phyloP scores from a whole-genome alignment of 768 basidiomycete genomes.

The Inosperma sp. region DNA sequence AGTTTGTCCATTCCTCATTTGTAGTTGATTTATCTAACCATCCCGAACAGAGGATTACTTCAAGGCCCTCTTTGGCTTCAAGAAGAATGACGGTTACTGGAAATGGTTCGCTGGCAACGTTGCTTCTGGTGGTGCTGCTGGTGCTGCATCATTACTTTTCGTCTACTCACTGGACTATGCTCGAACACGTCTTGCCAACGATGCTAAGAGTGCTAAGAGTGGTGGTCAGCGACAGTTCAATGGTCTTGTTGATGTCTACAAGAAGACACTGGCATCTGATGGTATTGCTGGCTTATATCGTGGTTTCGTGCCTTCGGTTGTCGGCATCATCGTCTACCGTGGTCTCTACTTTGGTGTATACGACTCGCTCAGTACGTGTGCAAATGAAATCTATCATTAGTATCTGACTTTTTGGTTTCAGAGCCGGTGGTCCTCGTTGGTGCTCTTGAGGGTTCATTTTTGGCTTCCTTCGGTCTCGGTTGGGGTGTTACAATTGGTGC shows the following conservation, averaged over 20 bases:
- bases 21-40: constrained; percentile 5
- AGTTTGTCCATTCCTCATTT: constrained; percentile 53
- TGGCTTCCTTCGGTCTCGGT: constrained; percentile 94
- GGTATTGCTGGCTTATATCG: constrained; percentile 99
- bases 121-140: constrained; percentile 97
- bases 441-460: constrained; percentile 91
- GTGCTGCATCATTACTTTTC: constrained; percentile 97
- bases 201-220: constrained; percentile 92
- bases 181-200: constrained; percentile 98
- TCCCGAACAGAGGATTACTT: constrained; percentile 82
- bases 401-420: constrained; percentile 30
- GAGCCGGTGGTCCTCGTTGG: constrained; percentile 98
- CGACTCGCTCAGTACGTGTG: constrained; percentile 78
- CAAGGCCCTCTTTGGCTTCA: constrained; percentile 98
- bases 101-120: constrained; percentile 98
- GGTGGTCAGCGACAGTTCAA: constrained; percentile 97
- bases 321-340: constrained; percentile 99
- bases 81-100: constrained; percentile 97
- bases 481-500: constrained; percentile 99
- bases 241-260: constrained; percentile 95
- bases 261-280: constrained; percentile 94
- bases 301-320: constrained; percentile 98
- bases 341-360: constrained; percentile 99
- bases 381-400: neutral
- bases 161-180: constrained; percentile 99